Conservation (phyloP, 2,329 filamentous ascomycete species). For the Paraphaeosphaeria minitans region DNA sequence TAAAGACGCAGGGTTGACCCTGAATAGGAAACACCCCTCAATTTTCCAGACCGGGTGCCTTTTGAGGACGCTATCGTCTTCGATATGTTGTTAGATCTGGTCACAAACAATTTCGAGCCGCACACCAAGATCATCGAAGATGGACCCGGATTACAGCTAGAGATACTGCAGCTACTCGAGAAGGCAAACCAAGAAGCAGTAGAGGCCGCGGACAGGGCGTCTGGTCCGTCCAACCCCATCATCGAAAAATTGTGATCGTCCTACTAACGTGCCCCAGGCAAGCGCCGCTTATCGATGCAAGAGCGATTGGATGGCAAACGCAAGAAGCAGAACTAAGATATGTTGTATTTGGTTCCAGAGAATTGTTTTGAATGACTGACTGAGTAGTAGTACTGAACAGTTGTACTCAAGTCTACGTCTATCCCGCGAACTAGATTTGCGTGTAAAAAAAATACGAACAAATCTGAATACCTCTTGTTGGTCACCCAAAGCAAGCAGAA, state of each 20-base stretch:
- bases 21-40: not conserved
- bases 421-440: too few relatives aligned
- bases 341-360: not conserved
- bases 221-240: not conserved
- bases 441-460: not conserved
- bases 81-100: constrained; percentile 10
- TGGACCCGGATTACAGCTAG: constrained; percentile 6
- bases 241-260: not conserved
- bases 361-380: not conserved
- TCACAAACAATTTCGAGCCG: not conserved
- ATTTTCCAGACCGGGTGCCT: not conserved
- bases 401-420: too few relatives aligned
- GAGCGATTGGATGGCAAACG: not conserved
- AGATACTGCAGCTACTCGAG: constrained; percentile 1
- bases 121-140: constrained; percentile 1
- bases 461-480: not conserved
- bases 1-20: too few relatives aligned
- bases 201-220: not conserved
- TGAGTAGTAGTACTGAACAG: not conserved
- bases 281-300: not conserved
- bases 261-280: not conserved
- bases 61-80: constrained; percentile 15
- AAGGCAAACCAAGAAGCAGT: not conserved
- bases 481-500: not conserved
- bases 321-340: not conserved